Evolutionary conservation across 768 basidiomycete genomes (phyloP).

Genomic region (Phaffia australis): DNA sequence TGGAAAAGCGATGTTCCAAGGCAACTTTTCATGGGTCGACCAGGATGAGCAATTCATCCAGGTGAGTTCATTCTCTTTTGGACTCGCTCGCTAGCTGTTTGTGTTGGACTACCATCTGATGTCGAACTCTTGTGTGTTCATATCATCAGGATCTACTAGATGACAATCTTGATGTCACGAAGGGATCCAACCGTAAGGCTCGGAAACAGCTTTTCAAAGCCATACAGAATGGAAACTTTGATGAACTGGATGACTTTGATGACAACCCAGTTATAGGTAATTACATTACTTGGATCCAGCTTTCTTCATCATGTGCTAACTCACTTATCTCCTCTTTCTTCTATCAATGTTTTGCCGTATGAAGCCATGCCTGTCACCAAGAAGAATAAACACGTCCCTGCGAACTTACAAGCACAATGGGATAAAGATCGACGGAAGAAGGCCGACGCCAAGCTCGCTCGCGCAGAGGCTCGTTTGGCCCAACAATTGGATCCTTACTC

Average conservation of each 20-base stretch:
- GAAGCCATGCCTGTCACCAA: conserved; percentile 35
- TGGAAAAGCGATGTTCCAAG: conserved; percentile 32
- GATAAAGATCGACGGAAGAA: conserved; percentile 72
- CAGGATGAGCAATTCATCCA: conserved; percentile 53
- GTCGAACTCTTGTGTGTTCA: neutral
- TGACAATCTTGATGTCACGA: conserved; percentile 47
- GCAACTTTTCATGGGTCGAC: conserved; percentile 43
- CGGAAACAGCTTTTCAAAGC: conserved; percentile 53
- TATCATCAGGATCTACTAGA: conserved; percentile 51
- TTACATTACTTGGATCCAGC: neutral
- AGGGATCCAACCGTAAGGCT: conserved; percentile 43
- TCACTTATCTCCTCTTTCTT: too few relatives aligned
- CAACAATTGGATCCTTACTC: conserved; percentile 54
- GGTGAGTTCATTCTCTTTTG: conserved; percentile 39
- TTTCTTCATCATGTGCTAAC: too few relatives aligned
- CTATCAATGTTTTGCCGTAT: too few relatives aligned
- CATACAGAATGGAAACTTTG: conserved; percentile 49
- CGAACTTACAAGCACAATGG: conserved; percentile 60
- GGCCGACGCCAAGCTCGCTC: conserved; percentile 57
- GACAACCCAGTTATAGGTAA: conserved; percentile 24
- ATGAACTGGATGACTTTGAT: conserved; percentile 33
- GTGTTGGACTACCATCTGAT: neutral
- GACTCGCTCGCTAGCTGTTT: neutral
- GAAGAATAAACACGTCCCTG: conserved; percentile 44
- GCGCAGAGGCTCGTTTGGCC: conserved; percentile 49